Conservation (phyloP, 768 basidiomycete species). For the Pleurotus sapidus region DNA sequence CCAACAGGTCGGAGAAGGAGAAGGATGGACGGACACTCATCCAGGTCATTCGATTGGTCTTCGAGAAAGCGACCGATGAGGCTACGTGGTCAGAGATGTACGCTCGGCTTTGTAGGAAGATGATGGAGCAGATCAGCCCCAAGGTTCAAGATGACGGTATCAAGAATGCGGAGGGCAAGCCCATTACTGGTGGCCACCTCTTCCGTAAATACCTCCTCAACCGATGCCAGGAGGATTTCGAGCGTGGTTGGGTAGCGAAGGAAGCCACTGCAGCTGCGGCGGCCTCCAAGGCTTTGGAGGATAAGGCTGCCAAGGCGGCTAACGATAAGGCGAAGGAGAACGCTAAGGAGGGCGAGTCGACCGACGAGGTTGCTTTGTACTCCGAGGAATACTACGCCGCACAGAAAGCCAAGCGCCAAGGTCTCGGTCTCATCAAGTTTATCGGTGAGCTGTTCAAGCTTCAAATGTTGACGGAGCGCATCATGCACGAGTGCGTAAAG, state of each 20-base stretch:
- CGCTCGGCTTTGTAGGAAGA: conserved; percentile 89
- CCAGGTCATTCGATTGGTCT: conserved; percentile 93
- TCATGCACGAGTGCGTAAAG: conserved; percentile 99
- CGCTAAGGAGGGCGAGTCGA: conserved; percentile 29
- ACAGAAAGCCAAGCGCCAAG: conserved; percentile 95
- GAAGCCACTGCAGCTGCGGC: conserved; percentile 87
- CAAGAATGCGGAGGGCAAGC: conserved; percentile 76
- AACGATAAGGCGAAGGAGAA: conserved; percentile 43
- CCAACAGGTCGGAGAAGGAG: conserved; percentile 90
- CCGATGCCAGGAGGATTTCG: conserved; percentile 97
- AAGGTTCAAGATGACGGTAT: conserved; percentile 89
- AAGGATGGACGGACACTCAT: conserved; percentile 92
- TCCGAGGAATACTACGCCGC: conserved; percentile 96
- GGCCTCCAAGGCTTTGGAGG: conserved; percentile 79
- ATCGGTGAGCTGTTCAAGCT: conserved; percentile 99
- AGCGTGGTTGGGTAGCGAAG: conserved; percentile 90
- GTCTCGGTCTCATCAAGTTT: conserved; percentile 95
- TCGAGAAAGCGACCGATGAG: conserved; percentile 97
- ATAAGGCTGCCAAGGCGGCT: conserved; percentile 72
- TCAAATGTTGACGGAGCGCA: conserved; percentile 96
- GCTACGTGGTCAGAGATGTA: conserved; percentile 98
- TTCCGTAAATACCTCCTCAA: conserved; percentile 98
- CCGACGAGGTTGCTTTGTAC: conserved; percentile 74
- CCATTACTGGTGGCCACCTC: conserved; percentile 88
- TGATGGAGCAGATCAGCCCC: conserved; percentile 90